Percentiles rank a stretch among this genome's conserved stretches.
phyloP scores from a whole-genome alignment of 179 eudicot species.

The Actinidia chinensis region DNA sequence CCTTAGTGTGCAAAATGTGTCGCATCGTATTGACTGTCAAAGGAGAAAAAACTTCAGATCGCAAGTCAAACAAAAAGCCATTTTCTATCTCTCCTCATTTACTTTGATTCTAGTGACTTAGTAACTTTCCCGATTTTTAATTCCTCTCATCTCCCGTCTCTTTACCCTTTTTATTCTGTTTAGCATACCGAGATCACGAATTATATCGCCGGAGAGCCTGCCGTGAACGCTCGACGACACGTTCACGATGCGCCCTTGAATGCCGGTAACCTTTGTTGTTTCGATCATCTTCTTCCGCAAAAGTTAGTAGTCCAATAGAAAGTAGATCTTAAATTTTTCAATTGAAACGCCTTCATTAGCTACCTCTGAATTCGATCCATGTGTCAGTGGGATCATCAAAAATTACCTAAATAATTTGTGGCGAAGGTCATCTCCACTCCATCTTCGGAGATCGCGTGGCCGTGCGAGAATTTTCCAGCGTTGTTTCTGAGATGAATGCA shows the following conservation, averaged over 20 bases:
- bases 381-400: not conserved
- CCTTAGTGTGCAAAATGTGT: constrained; percentile 87
- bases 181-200: constrained; percentile 50
- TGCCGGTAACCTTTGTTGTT: constrained; percentile 55
- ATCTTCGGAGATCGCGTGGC: constrained; percentile 34
- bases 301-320: constrained; percentile 71
- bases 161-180: constrained; percentile 53
- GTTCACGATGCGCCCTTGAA: constrained; percentile 85
- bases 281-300: constrained; percentile 67
- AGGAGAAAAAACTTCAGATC: constrained; percentile 17
- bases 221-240: constrained; percentile 78
- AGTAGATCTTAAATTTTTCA: constrained; percentile 64
- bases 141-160: not conserved
- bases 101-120: not conserved
- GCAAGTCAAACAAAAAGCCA: constrained; percentile 23
- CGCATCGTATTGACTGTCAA: constrained; percentile 60
- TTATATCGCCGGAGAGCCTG: constrained; percentile 74
- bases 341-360: not conserved
- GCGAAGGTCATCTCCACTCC: constrained; percentile 20
- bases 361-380: not conserved
- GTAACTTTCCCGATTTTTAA: not conserved
- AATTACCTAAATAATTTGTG: constrained; percentile 15
- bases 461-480: constrained; percentile 79
- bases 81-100: not conserved
- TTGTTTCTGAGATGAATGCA: constrained; percentile 53